Conservation (phyloP, 345 rosid species). For the Anastatica hierochuntica region DNA sequence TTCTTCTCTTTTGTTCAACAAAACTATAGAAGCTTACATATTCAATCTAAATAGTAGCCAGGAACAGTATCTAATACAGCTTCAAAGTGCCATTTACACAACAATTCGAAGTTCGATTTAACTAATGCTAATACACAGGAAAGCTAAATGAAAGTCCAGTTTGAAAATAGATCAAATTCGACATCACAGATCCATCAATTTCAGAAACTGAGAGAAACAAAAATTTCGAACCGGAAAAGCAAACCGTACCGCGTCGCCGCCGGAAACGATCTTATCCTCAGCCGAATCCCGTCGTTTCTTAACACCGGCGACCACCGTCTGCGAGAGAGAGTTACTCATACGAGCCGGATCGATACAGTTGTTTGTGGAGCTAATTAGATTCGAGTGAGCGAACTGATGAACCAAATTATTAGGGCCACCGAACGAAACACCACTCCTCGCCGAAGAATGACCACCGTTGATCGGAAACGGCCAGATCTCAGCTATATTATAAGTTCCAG, state of each 20-base stretch:
- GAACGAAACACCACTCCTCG: neutral
- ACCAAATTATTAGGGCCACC: conserved; percentile 30
- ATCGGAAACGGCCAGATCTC: conserved; percentile 13
- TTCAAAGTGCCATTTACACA: no score
- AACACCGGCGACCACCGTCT: conserved; percentile 15
- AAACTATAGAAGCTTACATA: no score
- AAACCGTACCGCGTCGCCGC: conserved; percentile 37
- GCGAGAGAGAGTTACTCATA: conserved; percentile 31
- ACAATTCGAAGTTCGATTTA: no score
- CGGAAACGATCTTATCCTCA: conserved; percentile 31
- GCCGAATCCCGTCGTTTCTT: conserved; percentile 47
- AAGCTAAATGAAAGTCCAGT: neutral
- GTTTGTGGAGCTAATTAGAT: conserved; percentile 20
- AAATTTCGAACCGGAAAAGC: neutral
- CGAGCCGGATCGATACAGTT: conserved; percentile 26
- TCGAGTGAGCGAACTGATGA: conserved; percentile 25
- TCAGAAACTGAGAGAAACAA: neutral
- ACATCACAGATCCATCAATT: neutral
- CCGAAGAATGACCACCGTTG: neutral
- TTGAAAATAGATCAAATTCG: neutral
- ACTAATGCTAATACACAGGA: neutral
- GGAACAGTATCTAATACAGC: neutral
- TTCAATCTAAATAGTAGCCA: neutral
- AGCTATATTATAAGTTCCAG: conserved; percentile 33
- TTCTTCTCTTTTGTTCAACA: no score